Base-by-base conservation (phyloP, 495 filamentous ascomycete species). In the Zalerion maritima region DNA sequence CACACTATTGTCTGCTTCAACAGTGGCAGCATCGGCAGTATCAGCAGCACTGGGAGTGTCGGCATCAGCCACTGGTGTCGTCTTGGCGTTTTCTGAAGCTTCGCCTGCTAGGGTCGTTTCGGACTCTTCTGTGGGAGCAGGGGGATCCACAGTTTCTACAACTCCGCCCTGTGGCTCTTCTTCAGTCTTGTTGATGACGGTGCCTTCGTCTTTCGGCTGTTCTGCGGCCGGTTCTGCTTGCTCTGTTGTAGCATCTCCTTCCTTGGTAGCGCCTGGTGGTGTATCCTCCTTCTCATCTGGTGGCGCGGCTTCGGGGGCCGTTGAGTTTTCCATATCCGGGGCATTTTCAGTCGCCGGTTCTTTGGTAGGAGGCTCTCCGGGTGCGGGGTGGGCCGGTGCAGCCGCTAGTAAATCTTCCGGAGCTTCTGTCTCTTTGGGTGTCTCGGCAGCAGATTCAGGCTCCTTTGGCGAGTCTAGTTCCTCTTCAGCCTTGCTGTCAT, bases 391-490 rank as follows among this genome's bases (percentile, higher is more conserved):
- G n/a, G n/a, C n/a, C n/a, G n/a, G n/a, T n/a, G n/a, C n/a, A n/a
- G n/a, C n/a, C n/a, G n/a, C n/a, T n/a, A n/a, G n/a, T n/a, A n/a
- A n/a, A 21, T 42, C 37, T 27, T 31, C 28, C 14, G 37, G 23
- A 5, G 27, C 11, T 12, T n/a, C 26, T 26, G 41, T 34, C 5
- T 38, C 36, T 18, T 41, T 40, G 14, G 21, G 23, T 19, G 29
- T 22, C 14, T 44, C 40, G 23, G 34, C 36, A 18, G 16, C 16
- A 29, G 30, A 35, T 21, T 21, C 41, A 18, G 31, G 28, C 26
- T 47, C 38, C 25, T 46, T 18, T 18, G 39, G 27, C 16, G 24
- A 17, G 8, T 39, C 37, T 20, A 24, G 24, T 20, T 41, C 19
- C 17, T 20, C 25, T 18, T 28, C 24, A 13, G 31, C 34, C 27